phyloP scores from a whole-genome alignment of 495 filamentous ascomycete genomes.

The Massariosphaeria phaeospora region DNA sequence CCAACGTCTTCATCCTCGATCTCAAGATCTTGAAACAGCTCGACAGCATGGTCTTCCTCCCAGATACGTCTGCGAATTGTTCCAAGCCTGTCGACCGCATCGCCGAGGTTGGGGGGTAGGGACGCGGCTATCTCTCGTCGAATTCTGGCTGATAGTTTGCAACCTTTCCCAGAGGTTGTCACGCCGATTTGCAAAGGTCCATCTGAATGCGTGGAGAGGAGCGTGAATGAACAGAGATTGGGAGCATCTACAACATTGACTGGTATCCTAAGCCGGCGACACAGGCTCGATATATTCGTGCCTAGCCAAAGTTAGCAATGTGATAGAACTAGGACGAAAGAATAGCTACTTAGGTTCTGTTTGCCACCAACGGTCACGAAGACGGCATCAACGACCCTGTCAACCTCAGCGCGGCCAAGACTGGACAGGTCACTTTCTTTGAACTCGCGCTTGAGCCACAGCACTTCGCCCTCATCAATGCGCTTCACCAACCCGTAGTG shows the following conservation, averaged over 20 bases:
- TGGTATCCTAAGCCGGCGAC: slow-evolving; percentile 75
- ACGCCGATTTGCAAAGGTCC: slow-evolving; percentile 93
- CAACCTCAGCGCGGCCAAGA: slow-evolving; percentile 74
- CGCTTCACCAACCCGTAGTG: slow-evolving; percentile 71
- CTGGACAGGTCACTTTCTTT: slow-evolving; percentile 67
- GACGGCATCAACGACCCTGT: slow-evolving; percentile 77
- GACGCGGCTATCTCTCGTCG: slow-evolving; percentile 77
- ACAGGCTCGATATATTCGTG: slow-evolving; percentile 66
- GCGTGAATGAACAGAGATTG: slow-evolving; percentile 79
- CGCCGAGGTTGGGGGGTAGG: slow-evolving; percentile 77
- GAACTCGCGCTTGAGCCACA: slow-evolving; percentile 68
- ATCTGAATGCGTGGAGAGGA: slow-evolving; percentile 82
- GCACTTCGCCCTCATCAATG: slow-evolving; percentile 65
- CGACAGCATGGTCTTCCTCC: slow-evolving; percentile 66
- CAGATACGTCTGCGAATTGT: slow-evolving; percentile 69
- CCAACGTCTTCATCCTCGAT: slow-evolving; percentile 79
- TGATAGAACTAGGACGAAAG: neutral
- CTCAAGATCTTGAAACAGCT: slow-evolving; percentile 46
- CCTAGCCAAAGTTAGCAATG: slow-evolving; percentile 40
- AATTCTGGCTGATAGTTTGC: slow-evolving; percentile 89
- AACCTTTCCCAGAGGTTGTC: slow-evolving; percentile 91
- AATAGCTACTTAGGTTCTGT: slow-evolving; percentile 48
- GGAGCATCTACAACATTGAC: slow-evolving; percentile 90
- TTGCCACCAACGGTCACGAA: slow-evolving; percentile 70
- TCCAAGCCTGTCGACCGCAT: slow-evolving; percentile 71